Evolutionary conservation across 305 asterid genomes (phyloP), one percentile per base, ranked within the genome.

Genomic region (Rubia peregrina): DNA sequence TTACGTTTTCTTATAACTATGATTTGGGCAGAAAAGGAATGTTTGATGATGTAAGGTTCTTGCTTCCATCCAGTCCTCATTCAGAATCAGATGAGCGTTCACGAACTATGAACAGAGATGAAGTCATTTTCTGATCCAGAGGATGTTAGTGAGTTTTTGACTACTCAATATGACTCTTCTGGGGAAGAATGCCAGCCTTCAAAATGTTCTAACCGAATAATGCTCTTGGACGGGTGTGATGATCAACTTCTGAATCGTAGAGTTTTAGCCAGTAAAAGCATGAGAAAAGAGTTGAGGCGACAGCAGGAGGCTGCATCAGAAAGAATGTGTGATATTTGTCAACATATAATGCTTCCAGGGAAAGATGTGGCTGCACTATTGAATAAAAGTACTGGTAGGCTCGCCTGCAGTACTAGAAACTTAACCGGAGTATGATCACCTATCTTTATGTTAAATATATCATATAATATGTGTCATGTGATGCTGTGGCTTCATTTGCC

Each of bases 351-450:
- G 96, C 89, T 93, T 24, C 97, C 94, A 7, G 76, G 86, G 73
- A 90, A 89, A 82, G 97, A 93, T 70, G 97, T 93, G 68, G 96
- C 91, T 22, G 83, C 95, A 51, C 94, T 93, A 42, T 72, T 93
- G 71, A 93, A 88, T 84, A 81, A 74, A 84, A 89, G 74, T 68
- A 89, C 97, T 74, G 97, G 98, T 59, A 90, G 79, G 83, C 86
- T 93, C 76, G 90, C 71, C 65, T 93, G 98, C 87, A 89, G 98
- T 65, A 89, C 97, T 80, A 85, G 98, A 85, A 93, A 93, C 78
- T 63, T 71, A 36, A 87, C 92, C 49, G 98, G 98, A 90, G 98
- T 92, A 73, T 55, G 84, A 72, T 60, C n/a, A 61, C 38, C 63
- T 73, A 49, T 49, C 26, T 59, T 57, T 21, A 16, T 19, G 19